These are phyloP conservation scores for Phytophthora capsici DNA, from an alignment of 352 stramenopile genomes.

Conservation along the genomic window DNA sequence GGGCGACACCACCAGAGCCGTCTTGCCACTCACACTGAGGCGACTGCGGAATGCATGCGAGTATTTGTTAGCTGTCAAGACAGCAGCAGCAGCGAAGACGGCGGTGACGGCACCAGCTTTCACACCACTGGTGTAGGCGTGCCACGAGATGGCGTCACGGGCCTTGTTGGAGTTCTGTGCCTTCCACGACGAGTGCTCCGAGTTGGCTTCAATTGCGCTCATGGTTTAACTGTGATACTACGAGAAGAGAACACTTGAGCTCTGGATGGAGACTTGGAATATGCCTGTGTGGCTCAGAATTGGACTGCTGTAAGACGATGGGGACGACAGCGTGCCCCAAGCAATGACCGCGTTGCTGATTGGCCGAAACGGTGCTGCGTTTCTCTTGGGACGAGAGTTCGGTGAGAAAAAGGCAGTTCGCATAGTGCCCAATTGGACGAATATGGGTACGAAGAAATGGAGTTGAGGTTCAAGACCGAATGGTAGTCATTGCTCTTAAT, in stretches of 20 bases:
- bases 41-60: slow-evolving; percentile 74
- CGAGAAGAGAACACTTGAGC: slow-evolving; percentile 13
- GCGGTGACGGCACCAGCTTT: slow-evolving; percentile 49
- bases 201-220: slow-evolving; percentile 20
- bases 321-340: slow-evolving; percentile 11
- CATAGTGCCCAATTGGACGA: slow-evolving; percentile 2
- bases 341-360: slow-evolving; percentile 6
- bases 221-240: slow-evolving; percentile 13
- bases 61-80: slow-evolving; percentile 63
- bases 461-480: no score
- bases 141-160: slow-evolving; percentile 72
- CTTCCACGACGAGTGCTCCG: slow-evolving; percentile 39
- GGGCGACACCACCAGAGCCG: slow-evolving; percentile 66
- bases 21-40: slow-evolving; percentile 77
- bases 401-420: slow-evolving; percentile 13
- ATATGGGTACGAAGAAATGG: slow-evolving; percentile 2
- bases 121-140: slow-evolving; percentile 69
- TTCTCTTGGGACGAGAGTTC: slow-evolving; percentile 29
- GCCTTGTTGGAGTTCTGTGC: slow-evolving; percentile 51
- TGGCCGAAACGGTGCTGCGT: slow-evolving; percentile 10
- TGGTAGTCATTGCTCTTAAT: no score
- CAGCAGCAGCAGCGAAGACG: slow-evolving; percentile 32
- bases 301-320: slow-evolving; percentile 13
- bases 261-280: slow-evolving; percentile 16
- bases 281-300: slow-evolving; percentile 22